Evolutionary conservation across 108 stramenopile species (phyloP).

Genomic region (Cyclotella cryptica): DNA sequence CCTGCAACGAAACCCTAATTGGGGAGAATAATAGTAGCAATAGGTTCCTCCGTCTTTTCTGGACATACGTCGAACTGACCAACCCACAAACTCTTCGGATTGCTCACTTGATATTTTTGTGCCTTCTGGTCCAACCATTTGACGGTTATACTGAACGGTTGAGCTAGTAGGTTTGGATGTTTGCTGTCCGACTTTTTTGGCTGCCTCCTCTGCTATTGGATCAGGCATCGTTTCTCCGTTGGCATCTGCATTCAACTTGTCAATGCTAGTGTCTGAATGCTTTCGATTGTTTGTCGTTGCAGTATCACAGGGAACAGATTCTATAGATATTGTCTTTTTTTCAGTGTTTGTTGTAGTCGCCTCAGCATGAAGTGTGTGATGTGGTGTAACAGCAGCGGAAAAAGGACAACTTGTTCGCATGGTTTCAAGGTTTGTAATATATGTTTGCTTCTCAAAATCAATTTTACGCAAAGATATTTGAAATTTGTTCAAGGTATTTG

Average conservation of each 20-base stretch:
- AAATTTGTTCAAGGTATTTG: background rate
- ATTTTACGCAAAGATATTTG: background rate
- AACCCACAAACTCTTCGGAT: background rate
- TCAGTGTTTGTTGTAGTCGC: too few species aligned
- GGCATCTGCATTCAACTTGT: too few species aligned
- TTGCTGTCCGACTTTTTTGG: background rate
- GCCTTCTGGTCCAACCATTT: background rate
- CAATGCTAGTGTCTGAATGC: too few species aligned
- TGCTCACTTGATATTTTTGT: background rate
- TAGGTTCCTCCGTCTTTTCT: background rate
- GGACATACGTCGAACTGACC: background rate
- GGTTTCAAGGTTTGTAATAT: too few species aligned
- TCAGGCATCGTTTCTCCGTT: too few species aligned
- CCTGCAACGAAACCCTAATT: background rate
- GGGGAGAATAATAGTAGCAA: constrained; percentile 1
- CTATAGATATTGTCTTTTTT: too few species aligned
- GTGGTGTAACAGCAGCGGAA: too few species aligned
- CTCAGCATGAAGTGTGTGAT: too few species aligned
- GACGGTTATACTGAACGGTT: background rate
- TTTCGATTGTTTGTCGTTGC: too few species aligned
- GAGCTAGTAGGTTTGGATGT: background rate
- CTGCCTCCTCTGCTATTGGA: too few species aligned
- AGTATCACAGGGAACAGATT: too few species aligned
- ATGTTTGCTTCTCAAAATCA: background rate
- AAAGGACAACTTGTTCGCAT: too few species aligned